Evolutionary conservation across 129 eudicot genomes (phyloP), one percentile per base, ranked within the genome.

Genomic region (Flaveria brownii): DNA sequence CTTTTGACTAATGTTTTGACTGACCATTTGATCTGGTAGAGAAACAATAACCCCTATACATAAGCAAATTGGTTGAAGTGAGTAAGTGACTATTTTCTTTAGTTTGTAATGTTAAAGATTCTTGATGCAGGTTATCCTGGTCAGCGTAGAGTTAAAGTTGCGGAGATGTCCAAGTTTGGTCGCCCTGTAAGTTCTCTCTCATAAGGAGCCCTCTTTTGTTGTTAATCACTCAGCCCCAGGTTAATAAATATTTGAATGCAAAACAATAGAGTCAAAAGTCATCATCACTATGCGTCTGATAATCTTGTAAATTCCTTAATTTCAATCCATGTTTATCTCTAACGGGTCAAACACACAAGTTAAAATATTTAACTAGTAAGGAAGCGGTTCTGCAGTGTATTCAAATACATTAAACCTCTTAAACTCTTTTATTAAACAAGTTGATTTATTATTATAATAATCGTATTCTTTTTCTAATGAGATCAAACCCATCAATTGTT

Each of bases 121-220:
- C 2, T 74, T 70, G 56, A 45, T 69, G 54, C 83, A 92, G 97
- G 97, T 84, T 84, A 77, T 79, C 97, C 96, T 0, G 96, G 96
- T 26, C 87, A 87, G 49, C 88, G 86, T 41, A 85, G 78, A 81
- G 91, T 82, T 61, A 92, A 87, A 82, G 89, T 83, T 46, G 86
- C 89, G 1, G 97, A 87, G 80, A 81, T 89, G 52, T 86, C 97
- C 65, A 89, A 87, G 79, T 92, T 89, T 60, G 93, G 97, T 36
- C 92, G 93, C 23, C 97, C 97, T 1, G 97, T 92, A 59, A 59
- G 66, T 59, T 39, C 66, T 59, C n/a, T 76, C 9, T 43, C 30
- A 17, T 3, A 16, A 18, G 45, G 47, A 50, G 13, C 54, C 67
- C 17, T 39, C 43, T 47, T 14, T 81, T 3, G 22, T 26, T 64